A percentile compares a stretch with the other conserved stretches of the same genome.
Conservation (phyloP, 768 basidiomycete species). For the Phaffia australis region DNA sequence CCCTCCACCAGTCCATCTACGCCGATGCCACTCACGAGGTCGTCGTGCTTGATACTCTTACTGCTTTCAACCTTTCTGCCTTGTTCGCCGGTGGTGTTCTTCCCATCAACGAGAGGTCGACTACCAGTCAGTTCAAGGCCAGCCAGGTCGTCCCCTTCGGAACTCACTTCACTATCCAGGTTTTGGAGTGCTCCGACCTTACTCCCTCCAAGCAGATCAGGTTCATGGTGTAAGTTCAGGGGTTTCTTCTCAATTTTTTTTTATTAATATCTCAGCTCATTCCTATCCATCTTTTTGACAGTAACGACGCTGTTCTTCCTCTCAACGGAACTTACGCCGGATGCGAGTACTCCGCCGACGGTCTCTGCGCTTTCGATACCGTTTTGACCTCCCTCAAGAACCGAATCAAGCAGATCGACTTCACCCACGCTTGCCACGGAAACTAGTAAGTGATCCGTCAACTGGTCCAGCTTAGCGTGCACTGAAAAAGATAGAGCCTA, state of each 20-base stretch:
- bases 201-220: slow-evolving; percentile 32
- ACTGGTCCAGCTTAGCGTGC: not conserved
- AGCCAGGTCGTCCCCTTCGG: slow-evolving; percentile 41
- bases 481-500: too few species aligned
- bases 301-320: slow-evolving; percentile 40
- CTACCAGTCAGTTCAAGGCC: slow-evolving; percentile 37
- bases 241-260: slow-evolving; percentile 23
- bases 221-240: slow-evolving; percentile 43
- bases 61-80: slow-evolving; percentile 69
- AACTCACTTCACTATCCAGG: slow-evolving; percentile 56
- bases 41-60: slow-evolving; percentile 48
- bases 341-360: slow-evolving; percentile 32
- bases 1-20: slow-evolving; percentile 46
- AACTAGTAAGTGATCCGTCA: slow-evolving; percentile 47
- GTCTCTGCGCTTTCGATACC: slow-evolving; percentile 37
- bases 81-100: slow-evolving; percentile 65
- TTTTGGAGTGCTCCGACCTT: slow-evolving; percentile 30
- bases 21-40: slow-evolving; percentile 46
- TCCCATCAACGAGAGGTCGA: slow-evolving; percentile 59
- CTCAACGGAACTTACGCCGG: slow-evolving; percentile 31
- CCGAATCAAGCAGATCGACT: slow-evolving; percentile 38
- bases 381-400: slow-evolving; percentile 36
- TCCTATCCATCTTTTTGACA: slow-evolving; percentile 2
- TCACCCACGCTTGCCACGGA: slow-evolving; percentile 42
- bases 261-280: slow-evolving; percentile 8